phyloP scores from a whole-genome alignment of 129 eudicot genomes.

The Tanacetum coccineum region DNA sequence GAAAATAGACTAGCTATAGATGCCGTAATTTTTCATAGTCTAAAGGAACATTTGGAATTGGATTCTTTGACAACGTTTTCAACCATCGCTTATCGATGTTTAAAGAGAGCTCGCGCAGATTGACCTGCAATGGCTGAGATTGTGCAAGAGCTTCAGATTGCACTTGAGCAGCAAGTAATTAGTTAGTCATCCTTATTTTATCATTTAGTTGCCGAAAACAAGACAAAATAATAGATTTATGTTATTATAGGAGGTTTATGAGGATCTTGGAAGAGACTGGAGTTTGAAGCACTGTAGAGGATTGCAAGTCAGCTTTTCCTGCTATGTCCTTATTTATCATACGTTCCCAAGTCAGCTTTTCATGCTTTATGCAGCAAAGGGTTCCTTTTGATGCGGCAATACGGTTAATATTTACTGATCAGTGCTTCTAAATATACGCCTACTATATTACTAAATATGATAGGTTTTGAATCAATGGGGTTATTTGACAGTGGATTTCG shows the following conservation, averaged over 20 bases:
- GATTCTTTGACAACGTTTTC: no score
- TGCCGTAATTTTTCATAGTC: not conserved
- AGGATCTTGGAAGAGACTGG: not conserved
- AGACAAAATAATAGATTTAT: not conserved
- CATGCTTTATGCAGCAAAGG: conserved; percentile 8
- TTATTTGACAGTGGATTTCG: not conserved
- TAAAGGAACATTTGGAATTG: not conserved
- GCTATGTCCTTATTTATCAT: conserved; percentile 9
- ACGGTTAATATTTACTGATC: not conserved
- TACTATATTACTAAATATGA: no score
- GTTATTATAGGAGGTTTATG: not conserved
- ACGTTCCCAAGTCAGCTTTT: not conserved
- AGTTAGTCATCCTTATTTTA: not conserved
- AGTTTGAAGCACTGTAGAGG: not conserved
- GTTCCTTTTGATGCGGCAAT: conserved; percentile 6
- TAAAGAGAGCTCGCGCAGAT: not conserved
- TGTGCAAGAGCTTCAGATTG: conserved; percentile 1
- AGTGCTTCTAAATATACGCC: not conserved
- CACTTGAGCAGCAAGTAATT: conserved; percentile 11
- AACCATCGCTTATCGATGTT: not conserved
- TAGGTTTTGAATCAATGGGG: no score
- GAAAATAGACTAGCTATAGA: no score
- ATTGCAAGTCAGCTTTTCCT: conserved; percentile 9
- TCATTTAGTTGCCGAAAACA: no score
- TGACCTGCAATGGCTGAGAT: not conserved